Evolutionary conservation across 23 red algal genomes (phyloP).

Genomic region (Gracilariopsis chorda): DNA sequence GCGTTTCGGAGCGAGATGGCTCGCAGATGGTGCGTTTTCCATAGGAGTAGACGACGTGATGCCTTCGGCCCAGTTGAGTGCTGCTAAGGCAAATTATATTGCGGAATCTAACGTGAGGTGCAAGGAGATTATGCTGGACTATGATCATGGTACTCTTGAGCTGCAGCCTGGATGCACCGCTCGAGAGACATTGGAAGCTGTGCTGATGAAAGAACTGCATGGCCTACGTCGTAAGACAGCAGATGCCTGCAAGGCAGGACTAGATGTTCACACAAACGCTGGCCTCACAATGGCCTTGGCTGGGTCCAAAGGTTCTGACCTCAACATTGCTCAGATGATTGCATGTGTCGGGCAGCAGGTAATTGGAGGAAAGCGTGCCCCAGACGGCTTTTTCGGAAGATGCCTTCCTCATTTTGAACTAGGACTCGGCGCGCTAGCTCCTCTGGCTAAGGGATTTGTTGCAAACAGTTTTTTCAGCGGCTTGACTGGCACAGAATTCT

Average conservation of each 20-base stretch:
- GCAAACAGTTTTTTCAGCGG: constrained; percentile 94
- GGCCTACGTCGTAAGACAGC: constrained; percentile 85
- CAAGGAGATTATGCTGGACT: constrained; percentile 61
- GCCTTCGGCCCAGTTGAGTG: constrained; percentile 47
- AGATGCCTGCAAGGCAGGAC: constrained; percentile 48
- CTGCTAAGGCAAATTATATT: constrained; percentile 55
- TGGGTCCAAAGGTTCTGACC: constrained; percentile 92
- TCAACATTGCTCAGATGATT: constrained; percentile 99
- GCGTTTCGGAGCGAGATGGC: constrained; percentile 80
- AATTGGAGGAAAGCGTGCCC: constrained; percentile 84
- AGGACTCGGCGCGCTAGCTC: constrained; percentile 64
- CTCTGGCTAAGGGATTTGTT: constrained; percentile 96
- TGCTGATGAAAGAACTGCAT: constrained; percentile 74
- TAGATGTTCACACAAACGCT: constrained; percentile 77
- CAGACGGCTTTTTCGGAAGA: constrained; percentile 87
- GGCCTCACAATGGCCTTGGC: constrained; percentile 92
- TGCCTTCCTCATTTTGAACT: constrained; percentile 91
- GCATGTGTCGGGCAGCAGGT: constrained; percentile 99
- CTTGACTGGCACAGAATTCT: constrained; percentile 95
- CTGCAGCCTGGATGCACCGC: constrained; percentile 82
- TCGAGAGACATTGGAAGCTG: constrained; percentile 90
- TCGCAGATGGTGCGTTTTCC: constrained; percentile 81
- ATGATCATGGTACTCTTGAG: constrained; percentile 57
- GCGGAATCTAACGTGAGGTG: constrained; percentile 51
- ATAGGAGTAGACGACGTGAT: constrained; percentile 96